These are phyloP conservation scores for Penicillium malachiteum DNA, from an alignment of 495 filamentous ascomycete genomes.

Conservation along the genomic window DNA sequence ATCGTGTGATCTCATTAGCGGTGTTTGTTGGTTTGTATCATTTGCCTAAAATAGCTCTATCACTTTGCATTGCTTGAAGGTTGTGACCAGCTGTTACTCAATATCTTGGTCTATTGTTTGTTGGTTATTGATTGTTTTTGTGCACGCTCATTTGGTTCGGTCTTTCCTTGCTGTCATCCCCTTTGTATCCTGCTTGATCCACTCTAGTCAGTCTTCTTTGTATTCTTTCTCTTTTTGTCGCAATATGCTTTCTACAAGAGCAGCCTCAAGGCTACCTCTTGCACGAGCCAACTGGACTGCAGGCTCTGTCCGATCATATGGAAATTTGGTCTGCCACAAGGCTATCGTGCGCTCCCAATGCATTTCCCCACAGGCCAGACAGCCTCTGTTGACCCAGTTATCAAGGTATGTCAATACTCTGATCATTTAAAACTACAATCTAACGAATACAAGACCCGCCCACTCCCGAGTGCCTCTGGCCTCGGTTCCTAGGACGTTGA, in stretches of 20 bases:
- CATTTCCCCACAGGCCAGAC: not conserved
- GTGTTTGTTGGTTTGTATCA: too few species aligned
- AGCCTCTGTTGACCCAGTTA: slow-evolving; percentile 8
- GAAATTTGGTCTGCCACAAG: slow-evolving; percentile 1
- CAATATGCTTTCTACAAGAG: slow-evolving; percentile 19
- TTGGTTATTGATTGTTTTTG: not conserved
- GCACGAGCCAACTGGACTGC: slow-evolving; percentile 3
- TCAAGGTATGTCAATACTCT: slow-evolving; percentile 8
- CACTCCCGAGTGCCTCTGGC: not conserved
- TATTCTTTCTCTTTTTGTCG: not conserved
- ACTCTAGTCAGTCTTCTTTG: not conserved
- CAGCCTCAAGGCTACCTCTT: slow-evolving; percentile 7
- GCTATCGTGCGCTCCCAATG: slow-evolving; percentile 7
- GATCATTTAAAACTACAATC: not conserved
- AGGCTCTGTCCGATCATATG: slow-evolving; percentile 1
- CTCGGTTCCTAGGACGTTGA: slow-evolving; percentile 5
- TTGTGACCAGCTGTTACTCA: not conserved
- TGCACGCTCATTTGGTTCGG: not conserved
- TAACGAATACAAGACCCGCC: slow-evolving; percentile 9
- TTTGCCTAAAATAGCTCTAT: not conserved
- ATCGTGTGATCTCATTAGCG: not conserved
- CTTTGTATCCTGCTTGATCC: too few species aligned
- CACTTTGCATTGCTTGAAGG: not conserved
- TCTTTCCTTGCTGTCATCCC: too few species aligned
- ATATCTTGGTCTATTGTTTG: not conserved